Percentiles rank a stretch among this genome's conserved stretches.
Conservation (phyloP, 2,329 filamentous ascomycete species). For the Sclerotinia glacialis region DNA sequence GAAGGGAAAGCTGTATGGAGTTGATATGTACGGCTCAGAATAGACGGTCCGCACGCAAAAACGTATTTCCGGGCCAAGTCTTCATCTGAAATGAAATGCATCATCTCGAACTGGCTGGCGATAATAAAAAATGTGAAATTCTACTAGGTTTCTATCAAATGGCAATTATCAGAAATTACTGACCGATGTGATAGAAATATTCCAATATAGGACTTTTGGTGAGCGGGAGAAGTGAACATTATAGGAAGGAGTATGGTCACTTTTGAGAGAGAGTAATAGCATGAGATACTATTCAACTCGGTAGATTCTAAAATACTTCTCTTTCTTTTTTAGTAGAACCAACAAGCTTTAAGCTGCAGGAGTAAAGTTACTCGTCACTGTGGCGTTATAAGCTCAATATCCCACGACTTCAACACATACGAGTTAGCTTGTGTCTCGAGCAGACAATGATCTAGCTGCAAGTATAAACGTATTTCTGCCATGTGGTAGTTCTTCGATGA, state of each 20-base stretch:
- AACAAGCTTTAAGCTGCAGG: background rate
- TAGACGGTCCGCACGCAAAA: slow-evolving; percentile 8
- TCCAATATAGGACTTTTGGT: background rate
- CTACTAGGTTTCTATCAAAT: too few relatives aligned
- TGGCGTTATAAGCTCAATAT: background rate
- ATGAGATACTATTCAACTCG: background rate
- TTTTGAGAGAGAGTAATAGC: too few relatives aligned
- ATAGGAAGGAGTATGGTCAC: background rate
- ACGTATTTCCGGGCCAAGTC: slow-evolving; percentile 1
- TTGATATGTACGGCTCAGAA: background rate
- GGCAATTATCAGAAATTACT: background rate
- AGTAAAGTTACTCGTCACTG: background rate
- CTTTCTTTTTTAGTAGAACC: background rate
- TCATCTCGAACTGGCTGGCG: too few relatives aligned
- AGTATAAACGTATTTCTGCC: background rate
- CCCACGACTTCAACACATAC: background rate
- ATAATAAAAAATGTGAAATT: background rate
- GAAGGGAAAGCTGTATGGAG: background rate
- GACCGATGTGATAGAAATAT: background rate
- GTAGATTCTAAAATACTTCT: background rate
- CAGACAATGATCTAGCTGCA: background rate
- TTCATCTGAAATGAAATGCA: background rate
- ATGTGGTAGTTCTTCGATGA: background rate
- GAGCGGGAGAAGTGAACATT: background rate
- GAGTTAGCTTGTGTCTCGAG: background rate